phyloP scores from a whole-genome alignment of 495 filamentous ascomycete species.

The Hypomontagnella monticulosa region DNA sequence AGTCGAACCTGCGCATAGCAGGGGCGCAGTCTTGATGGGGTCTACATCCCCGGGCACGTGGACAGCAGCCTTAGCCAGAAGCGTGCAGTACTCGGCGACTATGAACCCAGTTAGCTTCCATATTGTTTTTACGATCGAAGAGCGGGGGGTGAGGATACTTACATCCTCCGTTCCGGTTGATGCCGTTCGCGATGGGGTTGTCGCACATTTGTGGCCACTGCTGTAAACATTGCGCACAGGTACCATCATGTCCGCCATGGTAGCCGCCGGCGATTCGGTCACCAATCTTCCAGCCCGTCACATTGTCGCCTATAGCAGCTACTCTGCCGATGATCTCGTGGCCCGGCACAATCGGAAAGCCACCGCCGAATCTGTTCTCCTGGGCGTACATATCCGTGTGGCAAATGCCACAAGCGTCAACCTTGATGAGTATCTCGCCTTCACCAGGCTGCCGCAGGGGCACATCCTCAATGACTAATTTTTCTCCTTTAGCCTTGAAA shows the following conservation, averaged over 20 bases:
- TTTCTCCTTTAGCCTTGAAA: slow-evolving; percentile 44
- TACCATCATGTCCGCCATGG: slow-evolving; percentile 57
- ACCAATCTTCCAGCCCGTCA: slow-evolving; percentile 52
- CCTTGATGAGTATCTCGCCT: slow-evolving; percentile 54
- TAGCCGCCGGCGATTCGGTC: slow-evolving; percentile 59
- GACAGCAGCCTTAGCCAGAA: slow-evolving; percentile 68
- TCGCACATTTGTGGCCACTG: slow-evolving; percentile 65
- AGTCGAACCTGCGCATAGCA: slow-evolving; percentile 75
- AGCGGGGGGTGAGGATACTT: neutral
- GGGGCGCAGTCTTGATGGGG: slow-evolving; percentile 66
- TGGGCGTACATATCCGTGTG: slow-evolving; percentile 50
- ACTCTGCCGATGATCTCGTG: slow-evolving; percentile 62
- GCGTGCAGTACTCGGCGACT: slow-evolving; percentile 69
- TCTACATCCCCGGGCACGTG: slow-evolving; percentile 64
- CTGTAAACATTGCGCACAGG: slow-evolving; percentile 56
- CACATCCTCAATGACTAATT: slow-evolving; percentile 46
- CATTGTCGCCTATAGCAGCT: slow-evolving; percentile 57
- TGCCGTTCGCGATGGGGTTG: slow-evolving; percentile 59
- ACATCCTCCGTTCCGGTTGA: slow-evolving; percentile 60
- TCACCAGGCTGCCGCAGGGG: slow-evolving; percentile 41
- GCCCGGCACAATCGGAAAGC: slow-evolving; percentile 60
- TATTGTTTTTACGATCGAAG: neutral
- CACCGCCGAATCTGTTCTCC: slow-evolving; percentile 44
- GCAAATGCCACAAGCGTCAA: slow-evolving; percentile 57
- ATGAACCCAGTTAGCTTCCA: neutral